Percentiles rank a stretch among this genome's conserved stretches.
These are phyloP conservation scores for Sclerotinia sclerotiorum DNA, from an alignment of 2,329 filamentous ascomycete species.

Conservation along the genomic window DNA sequence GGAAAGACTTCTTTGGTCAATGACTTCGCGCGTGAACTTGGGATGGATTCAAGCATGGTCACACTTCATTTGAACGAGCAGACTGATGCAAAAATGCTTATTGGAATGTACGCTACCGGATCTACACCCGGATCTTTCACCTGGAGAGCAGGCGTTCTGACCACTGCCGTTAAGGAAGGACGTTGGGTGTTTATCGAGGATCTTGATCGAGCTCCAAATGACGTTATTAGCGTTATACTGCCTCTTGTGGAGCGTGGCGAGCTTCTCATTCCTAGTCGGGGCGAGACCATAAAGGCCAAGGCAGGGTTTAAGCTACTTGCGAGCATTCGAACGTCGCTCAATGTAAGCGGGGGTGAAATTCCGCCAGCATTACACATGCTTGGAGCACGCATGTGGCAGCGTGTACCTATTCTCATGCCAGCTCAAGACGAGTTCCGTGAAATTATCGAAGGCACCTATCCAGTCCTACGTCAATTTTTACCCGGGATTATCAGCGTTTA, in stretches of 20 bases:
- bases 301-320: constrained; percentile 88
- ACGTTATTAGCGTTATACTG: constrained; percentile 89
- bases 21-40: constrained; percentile 76
- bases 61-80: constrained; percentile 97
- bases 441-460: constrained; percentile 70
- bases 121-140: constrained; percentile 83
- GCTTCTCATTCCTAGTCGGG: constrained; percentile 83
- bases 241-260: constrained; percentile 92
- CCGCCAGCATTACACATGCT: constrained; percentile 69
- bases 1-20: constrained; percentile 88
- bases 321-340: constrained; percentile 76
- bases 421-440: constrained; percentile 68
- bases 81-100: constrained; percentile 93
- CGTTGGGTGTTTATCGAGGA: constrained; percentile 98
- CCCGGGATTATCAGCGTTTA: constrained; percentile 61
- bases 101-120: constrained; percentile 91
- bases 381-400: constrained; percentile 82
- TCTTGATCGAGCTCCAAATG: constrained; percentile 88
- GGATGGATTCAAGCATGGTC: constrained; percentile 79
- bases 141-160: constrained; percentile 90
- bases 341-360: constrained; percentile 65
- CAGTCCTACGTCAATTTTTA: constrained; percentile 64
- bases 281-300: constrained; percentile 79
- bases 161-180: constrained; percentile 89
- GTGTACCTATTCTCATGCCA: constrained; percentile 67